These are phyloP conservation scores for Dictyophora rubrovolvata DNA, from an alignment of 768 basidiomycete species.

Conservation along the genomic window DNA sequence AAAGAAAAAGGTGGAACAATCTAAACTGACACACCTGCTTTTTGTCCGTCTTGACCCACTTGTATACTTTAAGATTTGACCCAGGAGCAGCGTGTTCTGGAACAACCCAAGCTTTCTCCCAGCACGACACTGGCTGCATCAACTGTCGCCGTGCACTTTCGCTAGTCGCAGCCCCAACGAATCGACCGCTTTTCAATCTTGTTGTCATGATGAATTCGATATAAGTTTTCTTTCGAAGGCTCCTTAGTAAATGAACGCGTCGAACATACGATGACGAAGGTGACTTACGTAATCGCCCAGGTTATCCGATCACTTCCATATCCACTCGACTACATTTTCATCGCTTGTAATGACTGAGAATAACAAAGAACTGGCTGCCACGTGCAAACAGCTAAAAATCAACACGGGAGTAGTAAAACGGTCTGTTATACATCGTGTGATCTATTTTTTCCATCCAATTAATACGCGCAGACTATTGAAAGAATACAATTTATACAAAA, in stretches of 20 bases:
- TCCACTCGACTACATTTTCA: neutral
- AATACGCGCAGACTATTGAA: conserved; percentile 44
- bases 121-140: conserved; percentile 84
- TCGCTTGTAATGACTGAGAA: conserved; percentile 29
- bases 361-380: conserved; percentile 28
- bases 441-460: conserved; percentile 8
- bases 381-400: conserved; percentile 66
- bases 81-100: conserved; percentile 46
- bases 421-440: conserved; percentile 29
- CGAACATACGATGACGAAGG: neutral
- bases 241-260: neutral
- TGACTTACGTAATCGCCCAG: neutral
- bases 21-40: conserved; percentile 42
- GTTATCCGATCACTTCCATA: too few relatives aligned
- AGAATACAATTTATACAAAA: conserved; percentile 54
- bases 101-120: conserved; percentile 69
- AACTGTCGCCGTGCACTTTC: conserved; percentile 74
- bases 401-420: conserved; percentile 57
- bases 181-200: conserved; percentile 54
- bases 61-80: conserved; percentile 55
- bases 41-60: conserved; percentile 76
- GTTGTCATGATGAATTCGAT: conserved; percentile 43
- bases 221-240: neutral
- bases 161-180: conserved; percentile 59
- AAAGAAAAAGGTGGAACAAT: neutral